A percentile compares a stretch with the other conserved stretches of the same genome.
phyloP scores from a whole-genome alignment of 2,329 filamentous ascomycete genomes.

The Aureobasidium sp. region DNA sequence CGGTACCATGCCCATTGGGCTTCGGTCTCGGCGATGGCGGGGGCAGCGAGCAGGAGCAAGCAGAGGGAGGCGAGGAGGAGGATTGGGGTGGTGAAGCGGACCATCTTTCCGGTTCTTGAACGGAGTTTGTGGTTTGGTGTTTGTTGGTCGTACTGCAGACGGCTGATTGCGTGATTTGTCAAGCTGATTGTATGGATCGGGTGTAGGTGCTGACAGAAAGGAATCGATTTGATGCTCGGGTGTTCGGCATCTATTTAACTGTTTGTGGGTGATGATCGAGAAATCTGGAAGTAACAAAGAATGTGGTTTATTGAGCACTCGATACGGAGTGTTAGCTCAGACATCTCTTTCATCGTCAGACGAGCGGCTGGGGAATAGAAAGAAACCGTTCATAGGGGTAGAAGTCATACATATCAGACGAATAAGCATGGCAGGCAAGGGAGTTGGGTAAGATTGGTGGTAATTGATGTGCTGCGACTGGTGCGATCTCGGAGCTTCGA shows the following conservation, averaged over 20 bases:
- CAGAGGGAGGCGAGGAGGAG: not conserved
- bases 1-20: not conserved
- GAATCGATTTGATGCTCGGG: not conserved
- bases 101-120: not conserved
- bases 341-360: not conserved
- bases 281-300: not conserved
- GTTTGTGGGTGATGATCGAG: not conserved
- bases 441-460: not conserved
- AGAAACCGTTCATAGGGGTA: not conserved
- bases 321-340: not conserved
- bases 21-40: not conserved
- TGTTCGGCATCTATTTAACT: not conserved
- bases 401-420: not conserved
- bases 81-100: not conserved
- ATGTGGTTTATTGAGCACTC: not conserved
- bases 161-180: not conserved
- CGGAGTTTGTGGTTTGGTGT: not conserved
- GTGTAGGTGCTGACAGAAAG: not conserved
- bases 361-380: not conserved
- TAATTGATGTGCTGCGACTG: no score
- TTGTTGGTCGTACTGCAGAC: conserved; percentile 1
- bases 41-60: not conserved
- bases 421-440: not conserved
- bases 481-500: no score
- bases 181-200: not conserved